These are phyloP conservation scores for Sporothrix mexicana DNA, from an alignment of 2,329 filamentous ascomycete species.

Conservation along the genomic window DNA sequence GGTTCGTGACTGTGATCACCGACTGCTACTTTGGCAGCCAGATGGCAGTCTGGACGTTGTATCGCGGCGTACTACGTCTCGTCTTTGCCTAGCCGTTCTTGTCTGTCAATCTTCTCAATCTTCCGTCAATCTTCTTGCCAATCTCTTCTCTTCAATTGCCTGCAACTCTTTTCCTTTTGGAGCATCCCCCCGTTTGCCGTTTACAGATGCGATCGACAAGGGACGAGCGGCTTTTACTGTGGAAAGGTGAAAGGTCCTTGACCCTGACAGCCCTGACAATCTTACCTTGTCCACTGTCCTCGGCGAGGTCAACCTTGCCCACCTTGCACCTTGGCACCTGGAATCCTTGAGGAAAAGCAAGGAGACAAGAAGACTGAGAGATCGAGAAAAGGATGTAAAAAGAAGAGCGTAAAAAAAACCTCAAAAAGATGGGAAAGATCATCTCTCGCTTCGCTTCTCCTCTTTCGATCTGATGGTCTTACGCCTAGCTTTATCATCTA, in stretches of 20 bases:
- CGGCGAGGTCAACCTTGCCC: not conserved
- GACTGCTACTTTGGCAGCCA: too few species aligned
- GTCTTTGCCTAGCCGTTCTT: too few species aligned
- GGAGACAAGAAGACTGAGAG: too few species aligned
- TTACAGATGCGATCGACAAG: not conserved
- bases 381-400: too few species aligned
- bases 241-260: not conserved
- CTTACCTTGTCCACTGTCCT: too few species aligned
- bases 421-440: too few species aligned
- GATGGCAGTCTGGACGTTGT: too few species aligned
- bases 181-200: constrained; percentile 22
- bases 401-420: too few species aligned
- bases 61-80: too few species aligned
- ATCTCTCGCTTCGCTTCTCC: constrained; percentile 7
- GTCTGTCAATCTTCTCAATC: too few species aligned
- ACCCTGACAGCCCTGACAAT: not conserved
- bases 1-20: not conserved
- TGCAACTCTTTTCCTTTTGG: not conserved
- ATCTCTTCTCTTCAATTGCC: not conserved
- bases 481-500: not conserved
- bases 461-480: not conserved
- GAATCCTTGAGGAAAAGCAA: not conserved
- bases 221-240: not conserved
- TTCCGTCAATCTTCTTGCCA: too few species aligned
- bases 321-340: not conserved